phyloP scores from a whole-genome alignment of 306 rosid genomes.

The Boehmeria nivea region DNA sequence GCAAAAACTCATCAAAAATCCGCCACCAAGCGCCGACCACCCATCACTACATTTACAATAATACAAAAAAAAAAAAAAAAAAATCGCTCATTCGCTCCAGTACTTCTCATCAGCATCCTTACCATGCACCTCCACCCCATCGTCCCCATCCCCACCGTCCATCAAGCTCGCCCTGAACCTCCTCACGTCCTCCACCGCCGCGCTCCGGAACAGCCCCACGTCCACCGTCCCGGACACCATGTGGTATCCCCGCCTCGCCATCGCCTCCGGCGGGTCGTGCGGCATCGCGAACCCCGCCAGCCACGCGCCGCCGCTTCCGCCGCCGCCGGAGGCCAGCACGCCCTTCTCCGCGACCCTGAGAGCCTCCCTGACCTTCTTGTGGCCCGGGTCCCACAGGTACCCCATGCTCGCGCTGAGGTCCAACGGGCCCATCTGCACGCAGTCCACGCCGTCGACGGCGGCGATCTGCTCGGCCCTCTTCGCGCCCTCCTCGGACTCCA shows the following conservation, averaged over 20 bases:
- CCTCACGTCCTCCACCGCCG: background rate
- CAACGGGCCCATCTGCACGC: constrained; percentile 88
- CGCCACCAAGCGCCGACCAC: no score
- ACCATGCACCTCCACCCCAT: constrained; percentile 6
- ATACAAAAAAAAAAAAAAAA: no score
- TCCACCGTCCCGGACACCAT: constrained; percentile 4
- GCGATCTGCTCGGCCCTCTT: constrained; percentile 54
- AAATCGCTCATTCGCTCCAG: constrained; percentile 10
- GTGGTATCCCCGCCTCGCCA: constrained; percentile 6
- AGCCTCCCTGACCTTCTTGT: constrained; percentile 76
- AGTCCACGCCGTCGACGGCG: constrained; percentile 58
- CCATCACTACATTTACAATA: no score
- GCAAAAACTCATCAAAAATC: no score
- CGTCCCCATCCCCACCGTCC: constrained; percentile 16
- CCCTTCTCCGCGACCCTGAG: constrained; percentile 56
- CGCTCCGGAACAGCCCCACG: constrained; percentile 8
- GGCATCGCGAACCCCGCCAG: constrained; percentile 2
- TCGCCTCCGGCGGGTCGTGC: constrained; percentile 9
- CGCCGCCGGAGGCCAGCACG: constrained; percentile 68
- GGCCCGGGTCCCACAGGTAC: constrained; percentile 77
- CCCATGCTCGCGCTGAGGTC: constrained; percentile 90
- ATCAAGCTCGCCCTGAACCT: background rate
- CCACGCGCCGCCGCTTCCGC: constrained; percentile 62
- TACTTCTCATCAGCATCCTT: constrained; percentile 27
- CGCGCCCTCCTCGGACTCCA: constrained; percentile 62